Evolutionary conservation across 1,284 basidiomycete species (phyloP).

Genomic region (Somion occarium): DNA sequence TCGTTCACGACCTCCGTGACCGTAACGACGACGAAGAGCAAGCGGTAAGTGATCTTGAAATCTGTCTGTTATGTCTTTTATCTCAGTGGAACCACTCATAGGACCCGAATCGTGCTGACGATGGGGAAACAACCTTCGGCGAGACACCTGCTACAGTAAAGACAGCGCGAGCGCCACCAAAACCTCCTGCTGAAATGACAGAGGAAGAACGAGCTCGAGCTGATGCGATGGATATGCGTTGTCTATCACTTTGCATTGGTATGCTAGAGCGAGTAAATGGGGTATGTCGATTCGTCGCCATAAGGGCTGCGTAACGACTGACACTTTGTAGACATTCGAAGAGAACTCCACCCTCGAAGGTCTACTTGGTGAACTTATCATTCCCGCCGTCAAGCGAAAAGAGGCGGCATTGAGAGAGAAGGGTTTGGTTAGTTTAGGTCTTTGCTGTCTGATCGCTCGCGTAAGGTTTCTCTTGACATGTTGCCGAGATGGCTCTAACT

Average conservation of each 20-base stretch:
- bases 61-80: neutral
- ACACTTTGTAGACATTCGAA: slow-evolving; percentile 65
- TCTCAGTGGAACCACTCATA: neutral
- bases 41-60: slow-evolving; percentile 22
- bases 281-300: slow-evolving; percentile 40
- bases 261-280: slow-evolving; percentile 91
- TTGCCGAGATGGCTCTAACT: neutral
- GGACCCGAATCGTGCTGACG: slow-evolving; percentile 30
- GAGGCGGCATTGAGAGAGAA: slow-evolving; percentile 82
- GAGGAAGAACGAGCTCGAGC: slow-evolving; percentile 54
- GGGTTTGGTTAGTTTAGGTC: slow-evolving; percentile 80
- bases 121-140: slow-evolving; percentile 31
- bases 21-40: slow-evolving; percentile 47
- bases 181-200: slow-evolving; percentile 45
- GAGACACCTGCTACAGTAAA: slow-evolving; percentile 27
- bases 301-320: no score
- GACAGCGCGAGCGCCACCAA: slow-evolving; percentile 30
- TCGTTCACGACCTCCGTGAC: slow-evolving; percentile 84
- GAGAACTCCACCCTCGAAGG: slow-evolving; percentile 95
- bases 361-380: slow-evolving; percentile 83
- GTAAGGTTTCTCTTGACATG: slow-evolving; percentile 30
- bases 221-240: slow-evolving; percentile 78
- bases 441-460: slow-evolving; percentile 89
- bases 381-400: slow-evolving; percentile 87
- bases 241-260: slow-evolving; percentile 84